Evolutionary conservation across 495 filamentous ascomycete species (phyloP).

Genomic region (Chaetomium tenue): DNA sequence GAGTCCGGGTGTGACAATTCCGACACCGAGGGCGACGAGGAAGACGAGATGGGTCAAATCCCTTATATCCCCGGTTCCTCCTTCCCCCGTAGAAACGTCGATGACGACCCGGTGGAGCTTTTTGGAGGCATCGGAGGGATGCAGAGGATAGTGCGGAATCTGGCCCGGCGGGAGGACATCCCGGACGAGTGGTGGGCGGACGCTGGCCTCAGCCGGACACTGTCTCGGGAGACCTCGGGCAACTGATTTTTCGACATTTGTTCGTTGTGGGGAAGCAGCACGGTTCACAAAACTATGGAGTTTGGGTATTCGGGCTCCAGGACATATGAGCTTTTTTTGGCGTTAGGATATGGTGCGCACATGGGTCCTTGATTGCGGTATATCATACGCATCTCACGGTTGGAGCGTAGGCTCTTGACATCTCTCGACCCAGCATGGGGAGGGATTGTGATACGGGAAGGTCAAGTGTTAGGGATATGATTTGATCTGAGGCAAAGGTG

Average conservation of each 20-base stretch:
- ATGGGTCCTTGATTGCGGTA: background rate
- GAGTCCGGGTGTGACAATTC: slow-evolving; percentile 42
- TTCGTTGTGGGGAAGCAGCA: slow-evolving; percentile 8
- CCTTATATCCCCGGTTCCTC: slow-evolving; percentile 30
- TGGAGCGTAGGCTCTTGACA: background rate
- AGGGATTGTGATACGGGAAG: background rate
- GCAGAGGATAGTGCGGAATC: slow-evolving; percentile 64
- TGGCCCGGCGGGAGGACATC: slow-evolving; percentile 66
- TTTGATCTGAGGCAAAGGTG: background rate
- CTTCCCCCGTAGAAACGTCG: slow-evolving; percentile 30
- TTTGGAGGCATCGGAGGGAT: slow-evolving; percentile 58
- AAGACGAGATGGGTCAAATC: slow-evolving; percentile 28
- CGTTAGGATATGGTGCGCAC: background rate
- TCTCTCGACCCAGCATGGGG: background rate
- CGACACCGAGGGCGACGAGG: slow-evolving; percentile 40
- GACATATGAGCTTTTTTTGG: background rate
- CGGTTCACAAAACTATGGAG: background rate
- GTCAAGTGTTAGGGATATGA: background rate
- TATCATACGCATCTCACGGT: background rate
- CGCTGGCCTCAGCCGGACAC: slow-evolving; percentile 63
- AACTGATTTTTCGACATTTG: slow-evolving; percentile 27
- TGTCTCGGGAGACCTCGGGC: slow-evolving; percentile 43
- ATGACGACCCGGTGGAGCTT: slow-evolving; percentile 31
- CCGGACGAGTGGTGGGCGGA: slow-evolving; percentile 76
- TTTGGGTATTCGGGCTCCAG: background rate